A percentile compares a stretch with the other conserved stretches of the same genome.
Evolutionary conservation across 1,284 basidiomycete genomes (phyloP).

Genomic region (Cutaneotrichosporon sp.): DNA sequence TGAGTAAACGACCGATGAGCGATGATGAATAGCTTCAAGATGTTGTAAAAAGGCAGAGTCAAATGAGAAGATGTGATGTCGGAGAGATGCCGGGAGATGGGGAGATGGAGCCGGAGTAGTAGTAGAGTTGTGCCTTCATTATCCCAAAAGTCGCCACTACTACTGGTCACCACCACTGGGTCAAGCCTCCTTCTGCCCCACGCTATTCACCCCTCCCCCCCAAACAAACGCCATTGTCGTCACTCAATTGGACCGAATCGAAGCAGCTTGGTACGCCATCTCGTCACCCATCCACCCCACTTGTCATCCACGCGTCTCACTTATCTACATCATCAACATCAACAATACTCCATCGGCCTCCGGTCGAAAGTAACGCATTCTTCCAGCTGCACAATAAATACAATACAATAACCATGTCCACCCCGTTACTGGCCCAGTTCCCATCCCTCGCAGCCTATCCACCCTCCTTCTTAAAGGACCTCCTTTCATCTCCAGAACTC

Average conservation of each 20-base stretch:
- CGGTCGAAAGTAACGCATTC: too few species aligned
- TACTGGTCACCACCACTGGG: too few species aligned
- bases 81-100: too few species aligned
- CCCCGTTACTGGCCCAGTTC: conserved; percentile 44
- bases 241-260: too few species aligned
- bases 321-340: background rate
- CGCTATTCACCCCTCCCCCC: too few species aligned
- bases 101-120: background rate
- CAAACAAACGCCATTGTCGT: too few species aligned
- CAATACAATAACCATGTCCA: too few species aligned
- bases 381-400: too few species aligned
- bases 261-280: too few species aligned
- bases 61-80: background rate
- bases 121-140: background rate
- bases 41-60: background rate
- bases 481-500: conserved; percentile 71
- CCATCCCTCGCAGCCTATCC: conserved; percentile 43
- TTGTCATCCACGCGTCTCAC: background rate
- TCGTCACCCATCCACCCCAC: background rate
- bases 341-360: too few species aligned
- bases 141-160: too few species aligned
- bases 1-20: background rate
- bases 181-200: too few species aligned
- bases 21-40: background rate
- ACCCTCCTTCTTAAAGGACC: conserved; percentile 63